Evolutionary conservation across 768 basidiomycete genomes (phyloP), one percentile per base, ranked within the genome.

Genomic region (Tephrocybe sp.): DNA sequence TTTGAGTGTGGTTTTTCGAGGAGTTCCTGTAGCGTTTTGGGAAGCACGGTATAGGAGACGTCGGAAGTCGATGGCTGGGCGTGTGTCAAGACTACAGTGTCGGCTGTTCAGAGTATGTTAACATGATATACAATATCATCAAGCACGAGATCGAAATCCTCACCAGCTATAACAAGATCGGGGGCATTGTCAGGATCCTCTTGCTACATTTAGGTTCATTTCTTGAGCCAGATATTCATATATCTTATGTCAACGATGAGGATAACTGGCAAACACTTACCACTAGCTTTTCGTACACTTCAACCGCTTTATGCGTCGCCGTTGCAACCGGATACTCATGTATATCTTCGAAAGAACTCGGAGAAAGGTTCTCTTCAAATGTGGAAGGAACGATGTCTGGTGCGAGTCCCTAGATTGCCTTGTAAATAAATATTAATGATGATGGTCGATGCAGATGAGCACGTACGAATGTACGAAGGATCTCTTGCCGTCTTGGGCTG

Each of bases 51-150:
- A 45, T 79, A 82, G 8, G 82, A 76, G 1, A 67, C 67, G 46
- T 79, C 76, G 10, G 84, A 78, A 2, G 81, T 79, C 38, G 80
- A 69, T 0, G 87, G 83, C 45, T 80, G 74, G 0, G 80, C 76
- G 58, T 88, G 89, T 4, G 85, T 87, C 36, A 99, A 72, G n/a
- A 98, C 93, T 12, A 99, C 85, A 0, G 97, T 98, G 65, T 99
- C 97, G 56, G 96, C 97, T 93, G 64, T 38, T 1, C 44, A 42
- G 26, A 7, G 26, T 26, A n/a, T n/a, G n/a, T n/a, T n/a, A n/a
- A n/a, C n/a, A n/a, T n/a, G n/a, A n/a, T n/a, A n/a, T n/a, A n/a
- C n/a, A n/a, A n/a, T n/a, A n/a, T n/a, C n/a, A n/a, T n/a, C n/a
- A n/a, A n/a, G n/a, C n/a, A n/a, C n/a, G n/a, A n/a, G n/a, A n/a